Conservation (phyloP, 2,329 filamentous ascomycete species). For the Aspergillus sp. region DNA sequence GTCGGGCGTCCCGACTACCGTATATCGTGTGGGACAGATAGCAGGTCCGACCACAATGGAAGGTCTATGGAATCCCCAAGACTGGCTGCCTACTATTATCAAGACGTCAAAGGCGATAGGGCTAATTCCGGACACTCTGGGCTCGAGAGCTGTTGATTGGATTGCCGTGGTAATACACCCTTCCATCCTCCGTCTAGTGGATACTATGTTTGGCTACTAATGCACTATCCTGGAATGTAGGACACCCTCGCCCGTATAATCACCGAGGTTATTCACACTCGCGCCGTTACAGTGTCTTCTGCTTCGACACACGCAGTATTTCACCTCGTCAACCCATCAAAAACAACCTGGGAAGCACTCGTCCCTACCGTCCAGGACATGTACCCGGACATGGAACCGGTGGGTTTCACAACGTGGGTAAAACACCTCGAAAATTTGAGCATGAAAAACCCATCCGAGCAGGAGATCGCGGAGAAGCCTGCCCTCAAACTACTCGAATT, state of each 20-base stretch:
- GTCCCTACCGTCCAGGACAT: background rate
- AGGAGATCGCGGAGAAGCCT: background rate
- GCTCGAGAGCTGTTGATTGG: background rate
- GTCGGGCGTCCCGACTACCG: background rate
- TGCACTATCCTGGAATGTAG: background rate
- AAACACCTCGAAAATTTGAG: background rate
- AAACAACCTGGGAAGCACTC: background rate
- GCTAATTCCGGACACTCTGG: background rate
- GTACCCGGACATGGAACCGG: background rate
- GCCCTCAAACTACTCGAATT: background rate
- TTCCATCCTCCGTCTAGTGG: background rate
- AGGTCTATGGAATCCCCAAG: background rate
- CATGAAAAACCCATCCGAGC: background rate
- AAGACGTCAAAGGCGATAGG: background rate
- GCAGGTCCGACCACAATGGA: background rate
- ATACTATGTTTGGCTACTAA: background rate
- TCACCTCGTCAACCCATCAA: background rate
- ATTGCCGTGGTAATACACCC: background rate
- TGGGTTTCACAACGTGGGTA: background rate
- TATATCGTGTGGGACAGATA: background rate
- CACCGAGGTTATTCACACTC: background rate
- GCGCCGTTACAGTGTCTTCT: background rate
- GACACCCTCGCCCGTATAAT: background rate
- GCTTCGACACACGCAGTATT: background rate
- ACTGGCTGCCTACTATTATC: background rate